phyloP scores from a whole-genome alignment of 495 filamentous ascomycete species.

The Penicillium macrosclerotiorum region DNA sequence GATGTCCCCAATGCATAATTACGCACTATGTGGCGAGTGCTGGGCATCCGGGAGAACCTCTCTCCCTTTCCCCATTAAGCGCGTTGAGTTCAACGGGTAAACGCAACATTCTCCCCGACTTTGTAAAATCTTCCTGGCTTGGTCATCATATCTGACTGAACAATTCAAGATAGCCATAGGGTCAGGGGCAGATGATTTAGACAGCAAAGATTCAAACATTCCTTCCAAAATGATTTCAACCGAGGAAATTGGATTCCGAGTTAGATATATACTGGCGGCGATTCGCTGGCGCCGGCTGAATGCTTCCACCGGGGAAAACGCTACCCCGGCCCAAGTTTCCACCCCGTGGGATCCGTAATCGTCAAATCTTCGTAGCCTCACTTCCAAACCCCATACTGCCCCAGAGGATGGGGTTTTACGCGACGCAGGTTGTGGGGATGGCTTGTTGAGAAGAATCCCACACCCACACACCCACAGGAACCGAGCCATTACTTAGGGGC shows the following conservation, averaged over 20 bases:
- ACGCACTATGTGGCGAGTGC: constrained; percentile 14
- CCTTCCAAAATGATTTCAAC: not conserved
- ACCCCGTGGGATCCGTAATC: constrained; percentile 21
- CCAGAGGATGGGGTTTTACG: constrained; percentile 28
- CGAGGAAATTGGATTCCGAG: constrained; percentile 15
- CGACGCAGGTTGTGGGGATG: constrained; percentile 33
- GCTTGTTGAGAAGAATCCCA: constrained; percentile 21
- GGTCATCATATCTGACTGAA: too few relatives aligned
- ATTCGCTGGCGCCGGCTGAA: constrained; percentile 25
- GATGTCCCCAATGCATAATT: constrained; percentile 7
- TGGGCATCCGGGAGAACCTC: constrained; percentile 6
- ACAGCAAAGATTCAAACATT: not conserved
- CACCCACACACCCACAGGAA: constrained; percentile 20
- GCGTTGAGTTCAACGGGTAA: constrained; percentile 16
- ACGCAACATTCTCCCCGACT: not conserved
- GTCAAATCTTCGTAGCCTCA: constrained; percentile 18
- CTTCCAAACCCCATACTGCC: constrained; percentile 30
- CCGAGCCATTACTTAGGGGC: constrained; percentile 24
- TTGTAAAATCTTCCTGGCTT: too few relatives aligned
- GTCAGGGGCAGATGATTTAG: too few relatives aligned
- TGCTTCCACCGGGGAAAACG: constrained; percentile 35
- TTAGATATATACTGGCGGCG: constrained; percentile 22
- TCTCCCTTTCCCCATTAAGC: too few relatives aligned
- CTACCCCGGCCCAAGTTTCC: constrained; percentile 29
- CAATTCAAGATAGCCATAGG: not conserved